phyloP scores from a whole-genome alignment of 441 rosid species.

The Rhodomyrtus psidioides region DNA sequence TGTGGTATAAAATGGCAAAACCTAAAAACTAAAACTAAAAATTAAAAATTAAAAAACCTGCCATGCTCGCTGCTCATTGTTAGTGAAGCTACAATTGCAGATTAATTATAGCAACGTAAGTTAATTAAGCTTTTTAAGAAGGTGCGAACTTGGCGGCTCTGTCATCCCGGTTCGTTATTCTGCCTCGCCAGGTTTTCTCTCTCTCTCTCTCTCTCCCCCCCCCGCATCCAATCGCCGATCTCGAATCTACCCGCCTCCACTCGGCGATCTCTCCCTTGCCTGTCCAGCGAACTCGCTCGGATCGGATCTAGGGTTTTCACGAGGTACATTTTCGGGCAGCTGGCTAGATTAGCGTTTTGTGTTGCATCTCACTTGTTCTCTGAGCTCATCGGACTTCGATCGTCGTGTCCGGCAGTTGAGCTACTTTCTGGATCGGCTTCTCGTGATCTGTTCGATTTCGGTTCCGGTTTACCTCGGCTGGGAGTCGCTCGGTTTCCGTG shows the following conservation, averaged over 20 bases:
- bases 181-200: background rate
- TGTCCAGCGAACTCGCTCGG: background rate
- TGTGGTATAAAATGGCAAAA: no score
- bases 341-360: background rate
- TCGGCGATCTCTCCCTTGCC: background rate
- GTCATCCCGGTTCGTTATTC: background rate
- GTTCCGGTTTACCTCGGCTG: background rate
- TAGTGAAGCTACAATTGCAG: background rate
- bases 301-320: background rate
- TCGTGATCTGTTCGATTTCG: background rate
- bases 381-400: background rate
- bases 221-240: background rate
- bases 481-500: background rate
- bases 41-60: background rate
- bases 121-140: background rate
- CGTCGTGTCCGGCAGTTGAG: background rate
- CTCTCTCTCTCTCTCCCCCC: background rate
- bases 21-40: no score
- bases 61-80: background rate
- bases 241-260: background rate
- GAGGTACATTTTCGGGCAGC: background rate
- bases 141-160: background rate
- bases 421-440: background rate
- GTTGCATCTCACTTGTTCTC: background rate
- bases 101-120: background rate